A percentile compares a stretch with the other conserved stretches of the same genome.
Conservation (phyloP, 2,329 filamentous ascomycete genomes). For the Trichoderma atroviride region DNA sequence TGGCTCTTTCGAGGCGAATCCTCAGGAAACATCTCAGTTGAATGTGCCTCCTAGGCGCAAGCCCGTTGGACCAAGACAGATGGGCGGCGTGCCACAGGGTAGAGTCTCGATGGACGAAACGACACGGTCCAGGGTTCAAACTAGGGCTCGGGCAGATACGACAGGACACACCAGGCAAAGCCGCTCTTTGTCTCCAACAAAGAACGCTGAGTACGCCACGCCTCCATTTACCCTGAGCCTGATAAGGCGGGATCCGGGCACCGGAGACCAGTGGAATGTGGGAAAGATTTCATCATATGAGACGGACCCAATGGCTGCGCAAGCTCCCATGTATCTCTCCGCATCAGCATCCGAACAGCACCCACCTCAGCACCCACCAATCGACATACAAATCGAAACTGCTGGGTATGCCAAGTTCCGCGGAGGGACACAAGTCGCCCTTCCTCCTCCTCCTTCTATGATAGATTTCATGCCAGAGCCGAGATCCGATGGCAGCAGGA, state of each 20-base stretch:
- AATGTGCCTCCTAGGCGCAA: slow-evolving; percentile 34
- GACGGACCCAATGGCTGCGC: slow-evolving; percentile 41
- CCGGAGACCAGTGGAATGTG: slow-evolving; percentile 74
- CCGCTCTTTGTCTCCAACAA: slow-evolving; percentile 46
- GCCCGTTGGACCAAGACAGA: slow-evolving; percentile 35
- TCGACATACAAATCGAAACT: slow-evolving; percentile 57
- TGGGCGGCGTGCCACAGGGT: background rate
- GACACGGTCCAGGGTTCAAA: background rate
- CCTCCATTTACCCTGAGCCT: slow-evolving; percentile 60
- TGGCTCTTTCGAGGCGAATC: background rate
- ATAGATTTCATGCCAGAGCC: slow-evolving; percentile 22
- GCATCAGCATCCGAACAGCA: slow-evolving; percentile 20
- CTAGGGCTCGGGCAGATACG: slow-evolving; percentile 12
- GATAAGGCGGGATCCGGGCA: slow-evolving; percentile 72
- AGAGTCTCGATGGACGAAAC: background rate
- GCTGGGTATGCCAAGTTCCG: slow-evolving; percentile 62
- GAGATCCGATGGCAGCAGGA: slow-evolving; percentile 9
- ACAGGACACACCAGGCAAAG: slow-evolving; percentile 11
- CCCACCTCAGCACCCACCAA: slow-evolving; percentile 42
- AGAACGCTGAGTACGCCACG: slow-evolving; percentile 33
- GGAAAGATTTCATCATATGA: slow-evolving; percentile 64
- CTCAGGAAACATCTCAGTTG: slow-evolving; percentile 27
- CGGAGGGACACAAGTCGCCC: slow-evolving; percentile 34
- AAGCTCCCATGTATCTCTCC: slow-evolving; percentile 33
- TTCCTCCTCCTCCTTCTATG: slow-evolving; percentile 41